These are phyloP conservation scores for Mycosarcoma maydis DNA, from an alignment of 1,284 basidiomycete species.

Conservation along the genomic window DNA sequence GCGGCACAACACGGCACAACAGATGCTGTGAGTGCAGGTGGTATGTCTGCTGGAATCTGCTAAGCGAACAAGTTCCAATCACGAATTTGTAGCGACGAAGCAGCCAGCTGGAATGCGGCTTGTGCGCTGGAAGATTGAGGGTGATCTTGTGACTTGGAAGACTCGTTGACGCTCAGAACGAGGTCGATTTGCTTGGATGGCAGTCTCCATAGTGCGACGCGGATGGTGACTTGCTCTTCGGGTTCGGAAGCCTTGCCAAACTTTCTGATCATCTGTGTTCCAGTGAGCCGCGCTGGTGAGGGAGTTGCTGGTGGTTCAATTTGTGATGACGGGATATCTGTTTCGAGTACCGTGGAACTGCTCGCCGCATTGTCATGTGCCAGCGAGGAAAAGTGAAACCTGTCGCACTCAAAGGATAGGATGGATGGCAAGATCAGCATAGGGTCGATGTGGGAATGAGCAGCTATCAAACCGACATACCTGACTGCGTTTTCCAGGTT, in stretches of 20 bases:
- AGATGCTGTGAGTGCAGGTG: no score
- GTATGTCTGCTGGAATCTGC: no score
- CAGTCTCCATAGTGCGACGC: conserved; percentile 61
- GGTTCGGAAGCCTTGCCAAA: conserved; percentile 53
- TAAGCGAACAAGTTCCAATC: conserved; percentile 43
- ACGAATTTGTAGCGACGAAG: conserved; percentile 22
- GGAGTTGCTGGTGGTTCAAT: conserved; percentile 31
- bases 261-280: conserved; percentile 58
- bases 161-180: conserved; percentile 62
- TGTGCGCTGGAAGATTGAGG: conserved; percentile 9
- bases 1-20: no score
- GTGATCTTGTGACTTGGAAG: conserved; percentile 10
- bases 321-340: conserved; percentile 59
- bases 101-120: conserved; percentile 30
- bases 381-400: conserved; percentile 89
- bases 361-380: conserved; percentile 89
- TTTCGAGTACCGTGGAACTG: conserved; percentile 70
- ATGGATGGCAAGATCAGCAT: neutral
- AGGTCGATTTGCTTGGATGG: conserved; percentile 59
- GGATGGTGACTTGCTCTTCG: conserved; percentile 53
- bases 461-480: conserved; percentile 37
- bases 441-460: neutral
- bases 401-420: conserved; percentile 58
- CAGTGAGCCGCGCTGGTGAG: conserved; percentile 40
- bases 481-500: conserved; percentile 60